A percentile compares a stretch with the other conserved stretches of the same genome.
Evolutionary conservation across 2,329 filamentous ascomycete species (phyloP).

Genomic region (Ilyonectria destructans): DNA sequence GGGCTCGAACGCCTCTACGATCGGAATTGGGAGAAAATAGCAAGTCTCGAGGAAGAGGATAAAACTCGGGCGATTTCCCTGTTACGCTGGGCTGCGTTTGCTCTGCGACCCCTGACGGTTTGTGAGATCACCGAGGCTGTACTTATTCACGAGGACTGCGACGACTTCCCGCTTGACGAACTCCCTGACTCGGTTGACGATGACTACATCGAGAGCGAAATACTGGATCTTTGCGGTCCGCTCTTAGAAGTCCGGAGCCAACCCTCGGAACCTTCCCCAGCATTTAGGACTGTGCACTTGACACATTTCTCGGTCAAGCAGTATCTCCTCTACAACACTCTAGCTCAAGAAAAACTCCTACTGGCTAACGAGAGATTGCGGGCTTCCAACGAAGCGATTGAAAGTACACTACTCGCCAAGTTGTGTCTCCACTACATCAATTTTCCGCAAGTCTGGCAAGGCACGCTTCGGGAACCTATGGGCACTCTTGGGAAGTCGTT

Average conservation of each 20-base stretch:
- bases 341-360: background rate
- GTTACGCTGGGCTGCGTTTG: conserved; percentile 51
- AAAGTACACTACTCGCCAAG: background rate
- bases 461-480: background rate
- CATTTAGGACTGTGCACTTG: no score
- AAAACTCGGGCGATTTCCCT: conserved; percentile 51
- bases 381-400: background rate
- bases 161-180: no score
- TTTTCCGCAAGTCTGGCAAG: conserved; percentile 3
- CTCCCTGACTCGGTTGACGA: no score
- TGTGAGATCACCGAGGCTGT: no score
- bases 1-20: no score
- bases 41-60: no score
- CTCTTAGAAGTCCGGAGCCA: no score
- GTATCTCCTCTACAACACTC: conserved; percentile 1
- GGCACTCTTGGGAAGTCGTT: background rate
- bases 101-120: conserved; percentile 30
- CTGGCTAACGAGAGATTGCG: background rate
- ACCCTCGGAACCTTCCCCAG: no score
- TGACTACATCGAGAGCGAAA: no score
- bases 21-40: no score
- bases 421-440: conserved; percentile 4
- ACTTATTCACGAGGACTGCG: no score
- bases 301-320: conserved; percentile 18
- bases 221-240: no score